Percentiles rank a stretch among this genome's conserved stretches.
Conservation (phyloP, 1,284 basidiomycete species). For the Malassezia furfur region DNA sequence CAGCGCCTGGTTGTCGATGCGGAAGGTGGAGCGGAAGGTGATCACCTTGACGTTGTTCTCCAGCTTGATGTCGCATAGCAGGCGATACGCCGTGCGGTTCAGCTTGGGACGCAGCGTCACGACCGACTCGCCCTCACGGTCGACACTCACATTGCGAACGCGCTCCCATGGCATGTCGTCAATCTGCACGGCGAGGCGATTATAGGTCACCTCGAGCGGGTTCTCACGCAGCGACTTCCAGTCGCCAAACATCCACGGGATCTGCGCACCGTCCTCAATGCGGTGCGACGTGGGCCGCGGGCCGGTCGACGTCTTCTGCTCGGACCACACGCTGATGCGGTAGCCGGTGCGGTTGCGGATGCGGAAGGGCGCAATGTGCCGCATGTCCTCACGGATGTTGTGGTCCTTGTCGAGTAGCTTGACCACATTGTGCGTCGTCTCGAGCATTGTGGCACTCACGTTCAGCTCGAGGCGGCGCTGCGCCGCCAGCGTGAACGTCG, state of each 20-base stretch:
- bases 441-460: constrained; percentile 70
- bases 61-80: constrained; percentile 83
- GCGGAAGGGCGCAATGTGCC: constrained; percentile 83
- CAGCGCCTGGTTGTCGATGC: constrained; percentile 81
- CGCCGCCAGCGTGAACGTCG: constrained; percentile 63
- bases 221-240: constrained; percentile 81
- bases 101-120: constrained; percentile 73
- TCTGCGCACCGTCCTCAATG: constrained; percentile 61
- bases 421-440: constrained; percentile 67
- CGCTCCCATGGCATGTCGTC: constrained; percentile 84
- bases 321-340: constrained; percentile 46
- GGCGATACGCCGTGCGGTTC: constrained; percentile 66
- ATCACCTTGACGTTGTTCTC: constrained; percentile 91
- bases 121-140: constrained; percentile 83
- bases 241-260: constrained; percentile 97
- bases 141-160: constrained; percentile 77
- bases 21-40: constrained; percentile 85
- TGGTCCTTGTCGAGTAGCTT: constrained; percentile 63
- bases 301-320: constrained; percentile 20
- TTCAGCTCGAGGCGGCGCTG: constrained; percentile 83
- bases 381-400: constrained; percentile 23
- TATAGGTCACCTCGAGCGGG: constrained; percentile 29
- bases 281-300: constrained; percentile 36
- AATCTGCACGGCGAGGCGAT: constrained; percentile 54
- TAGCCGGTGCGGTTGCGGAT: constrained; percentile 85